Evolutionary conservation across 2,329 filamentous ascomycete genomes (phyloP).

Genomic region (Aspergillus thermomutatus): DNA sequence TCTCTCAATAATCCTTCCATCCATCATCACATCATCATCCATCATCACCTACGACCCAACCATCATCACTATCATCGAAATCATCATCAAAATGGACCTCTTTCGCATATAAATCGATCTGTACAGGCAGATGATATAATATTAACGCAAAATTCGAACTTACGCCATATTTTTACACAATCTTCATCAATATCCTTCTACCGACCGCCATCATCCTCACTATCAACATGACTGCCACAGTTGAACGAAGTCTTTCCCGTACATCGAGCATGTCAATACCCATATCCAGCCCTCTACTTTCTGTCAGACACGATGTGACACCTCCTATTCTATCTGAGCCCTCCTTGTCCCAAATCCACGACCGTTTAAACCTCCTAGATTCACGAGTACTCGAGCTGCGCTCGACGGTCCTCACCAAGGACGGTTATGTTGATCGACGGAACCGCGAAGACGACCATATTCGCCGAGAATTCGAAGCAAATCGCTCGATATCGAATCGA

Average conservation of each 20-base stretch:
- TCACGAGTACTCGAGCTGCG: constrained; percentile 37
- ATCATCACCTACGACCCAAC: neutral
- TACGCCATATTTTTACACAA: neutral
- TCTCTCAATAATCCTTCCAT: neutral
- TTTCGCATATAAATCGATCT: constrained; percentile 2
- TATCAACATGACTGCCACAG: constrained; percentile 30
- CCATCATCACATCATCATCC: constrained; percentile 3
- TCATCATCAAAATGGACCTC: constrained; percentile 13
- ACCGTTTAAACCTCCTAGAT: constrained; percentile 38
- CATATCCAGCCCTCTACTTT: constrained; percentile 35
- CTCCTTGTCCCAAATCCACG: constrained; percentile 35
- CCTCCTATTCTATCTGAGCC: constrained; percentile 33
- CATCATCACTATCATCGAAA: constrained; percentile 5
- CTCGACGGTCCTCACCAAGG: constrained; percentile 36
- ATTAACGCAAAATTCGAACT: constrained; percentile 10
- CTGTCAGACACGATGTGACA: constrained; percentile 32
- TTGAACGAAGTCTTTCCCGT: constrained; percentile 37
- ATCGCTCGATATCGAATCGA: constrained; percentile 31
- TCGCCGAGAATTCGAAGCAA: constrained; percentile 37
- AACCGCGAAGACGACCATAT: constrained; percentile 40
- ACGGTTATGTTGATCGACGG: constrained; percentile 37
- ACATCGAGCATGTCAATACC: constrained; percentile 37
- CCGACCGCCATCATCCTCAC: constrained; percentile 2
- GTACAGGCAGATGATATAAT: neutral
- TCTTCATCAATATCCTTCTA: constrained; percentile 1